These are phyloP conservation scores for Aspergillus steynii DNA, from an alignment of 495 filamentous ascomycete genomes.

Conservation along the genomic window DNA sequence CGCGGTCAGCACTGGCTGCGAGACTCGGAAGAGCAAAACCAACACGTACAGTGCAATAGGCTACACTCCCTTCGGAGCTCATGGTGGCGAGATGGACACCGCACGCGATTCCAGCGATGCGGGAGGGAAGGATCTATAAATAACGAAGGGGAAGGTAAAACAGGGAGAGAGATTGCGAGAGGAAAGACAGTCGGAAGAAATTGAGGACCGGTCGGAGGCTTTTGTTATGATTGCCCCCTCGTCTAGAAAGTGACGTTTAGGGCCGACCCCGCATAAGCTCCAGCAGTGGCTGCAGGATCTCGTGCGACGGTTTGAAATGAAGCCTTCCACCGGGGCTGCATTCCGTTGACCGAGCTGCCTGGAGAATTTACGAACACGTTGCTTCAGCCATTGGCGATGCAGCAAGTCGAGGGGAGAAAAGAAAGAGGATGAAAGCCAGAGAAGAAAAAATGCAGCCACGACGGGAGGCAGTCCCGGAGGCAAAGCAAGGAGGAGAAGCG, in stretches of 20 bases:
- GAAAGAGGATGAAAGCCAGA: too few relatives aligned
- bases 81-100: constrained; percentile 23
- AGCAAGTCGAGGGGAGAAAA: too few relatives aligned
- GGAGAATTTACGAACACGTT: not conserved
- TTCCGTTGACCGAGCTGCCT: not conserved
- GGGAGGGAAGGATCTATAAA: constrained; percentile 1
- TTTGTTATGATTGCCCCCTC: constrained; percentile 21
- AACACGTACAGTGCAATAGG: constrained; percentile 58
- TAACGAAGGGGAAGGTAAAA: constrained; percentile 1
- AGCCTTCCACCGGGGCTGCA: constrained; percentile 10
- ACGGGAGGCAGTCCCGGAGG: not conserved
- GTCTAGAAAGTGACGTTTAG: constrained; percentile 13
- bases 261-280: constrained; percentile 19
- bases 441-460: not conserved
- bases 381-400: not conserved
- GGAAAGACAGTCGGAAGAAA: not conserved
- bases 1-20: constrained; percentile 23
- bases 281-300: constrained; percentile 1
- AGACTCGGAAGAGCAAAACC: not conserved
- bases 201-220: not conserved
- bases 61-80: constrained; percentile 36
- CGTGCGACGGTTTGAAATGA: constrained; percentile 9
- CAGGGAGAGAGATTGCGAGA: not conserved
- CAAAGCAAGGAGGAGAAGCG: not conserved
- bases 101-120: constrained; percentile 1